Evolutionary conservation across 345 rosid species (phyloP).

Genomic region (Bruguiera parviflora): DNA sequence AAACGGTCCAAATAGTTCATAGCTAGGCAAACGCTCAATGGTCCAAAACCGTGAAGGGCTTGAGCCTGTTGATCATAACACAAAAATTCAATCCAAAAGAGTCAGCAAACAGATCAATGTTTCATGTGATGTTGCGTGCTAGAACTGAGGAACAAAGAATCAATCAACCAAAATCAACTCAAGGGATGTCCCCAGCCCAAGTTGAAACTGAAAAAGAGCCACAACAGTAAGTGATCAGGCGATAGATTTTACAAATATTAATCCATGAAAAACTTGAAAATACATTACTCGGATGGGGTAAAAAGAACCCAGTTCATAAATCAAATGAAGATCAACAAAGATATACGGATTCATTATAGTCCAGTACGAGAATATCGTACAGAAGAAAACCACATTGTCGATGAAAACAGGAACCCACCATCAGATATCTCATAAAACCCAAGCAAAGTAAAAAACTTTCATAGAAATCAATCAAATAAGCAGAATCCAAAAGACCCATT

Average conservation of each 20-base stretch:
- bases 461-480: slow-evolving; percentile 5
- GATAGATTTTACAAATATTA: neutral
- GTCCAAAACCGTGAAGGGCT: slow-evolving; percentile 55
- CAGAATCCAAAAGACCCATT: neutral
- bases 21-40: slow-evolving; percentile 51
- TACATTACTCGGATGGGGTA: slow-evolving; percentile 1
- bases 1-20: slow-evolving; percentile 65
- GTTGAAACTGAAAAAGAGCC: neutral
- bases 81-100: neutral
- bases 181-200: neutral
- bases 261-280: neutral
- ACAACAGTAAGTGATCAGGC: neutral
- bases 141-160: neutral
- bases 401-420: neutral
- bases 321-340: neutral
- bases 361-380: neutral
- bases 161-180: neutral
- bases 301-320: neutral
- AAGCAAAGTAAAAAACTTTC: neutral
- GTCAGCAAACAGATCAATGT: slow-evolving; percentile 1
- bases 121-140: neutral
- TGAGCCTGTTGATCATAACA: slow-evolving; percentile 44
- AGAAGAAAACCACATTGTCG: neutral
- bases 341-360: neutral
- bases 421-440: neutral